A percentile compares a stretch with the other conserved stretches of the same genome.
Conservation (phyloP, 78 protist species). For the Planoprotostelium fungivorum region DNA sequence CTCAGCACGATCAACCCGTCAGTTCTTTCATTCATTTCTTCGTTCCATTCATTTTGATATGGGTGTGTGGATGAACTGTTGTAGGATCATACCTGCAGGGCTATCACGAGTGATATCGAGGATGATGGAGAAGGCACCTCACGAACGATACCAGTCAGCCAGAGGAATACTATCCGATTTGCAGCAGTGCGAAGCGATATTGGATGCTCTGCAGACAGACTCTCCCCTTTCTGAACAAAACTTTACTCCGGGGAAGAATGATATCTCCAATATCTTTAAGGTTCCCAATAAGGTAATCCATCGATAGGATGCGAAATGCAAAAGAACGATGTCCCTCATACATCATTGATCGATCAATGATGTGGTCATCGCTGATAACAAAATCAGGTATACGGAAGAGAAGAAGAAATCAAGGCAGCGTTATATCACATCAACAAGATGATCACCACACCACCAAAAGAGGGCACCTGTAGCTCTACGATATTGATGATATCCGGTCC, state of each 20-base stretch:
- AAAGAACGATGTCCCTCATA: no score
- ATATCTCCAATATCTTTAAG: background rate
- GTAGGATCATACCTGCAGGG: background rate
- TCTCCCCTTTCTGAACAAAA: background rate
- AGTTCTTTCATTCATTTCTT: no score
- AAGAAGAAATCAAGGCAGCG: background rate
- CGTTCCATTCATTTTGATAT: no score
- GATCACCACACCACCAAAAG: background rate
- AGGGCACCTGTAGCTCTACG: background rate
- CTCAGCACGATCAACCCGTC: background rate
- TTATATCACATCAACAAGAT: background rate
- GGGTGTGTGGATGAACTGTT: no score
- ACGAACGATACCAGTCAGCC: background rate
- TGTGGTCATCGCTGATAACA: no score
- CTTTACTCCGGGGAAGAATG: background rate
- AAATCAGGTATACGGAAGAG: background rate
- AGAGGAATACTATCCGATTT: background rate
- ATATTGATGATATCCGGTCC: background rate
- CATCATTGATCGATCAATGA: no score
- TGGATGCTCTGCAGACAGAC: background rate
- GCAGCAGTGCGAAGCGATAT: background rate
- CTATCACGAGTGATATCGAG: background rate
- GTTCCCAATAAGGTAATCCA: background rate
- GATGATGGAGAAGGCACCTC: background rate
- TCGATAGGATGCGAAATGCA: no score